phyloP scores from a whole-genome alignment of 441 rosid species.

The Eruca vesicaria region DNA sequence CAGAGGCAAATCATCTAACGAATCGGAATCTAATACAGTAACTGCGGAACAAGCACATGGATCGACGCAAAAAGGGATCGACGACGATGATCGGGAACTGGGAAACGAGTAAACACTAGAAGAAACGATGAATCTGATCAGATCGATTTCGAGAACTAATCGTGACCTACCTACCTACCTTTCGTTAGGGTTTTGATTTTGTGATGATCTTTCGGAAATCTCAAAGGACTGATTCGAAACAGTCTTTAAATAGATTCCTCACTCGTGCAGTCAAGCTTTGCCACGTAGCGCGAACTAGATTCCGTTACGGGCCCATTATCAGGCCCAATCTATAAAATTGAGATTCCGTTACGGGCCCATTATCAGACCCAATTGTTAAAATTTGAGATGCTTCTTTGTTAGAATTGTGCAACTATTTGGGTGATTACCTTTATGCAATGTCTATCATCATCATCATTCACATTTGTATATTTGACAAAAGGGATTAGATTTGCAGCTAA shows the following conservation, averaged over 20 bases:
- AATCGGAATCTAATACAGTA: not conserved
- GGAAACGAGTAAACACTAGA: not conserved
- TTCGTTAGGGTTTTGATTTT: slow-evolving; percentile 30
- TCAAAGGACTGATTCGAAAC: slow-evolving; percentile 21
- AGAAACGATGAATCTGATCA: not conserved
- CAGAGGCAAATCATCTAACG: slow-evolving; percentile 15
- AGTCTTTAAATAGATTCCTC: slow-evolving; percentile 31
- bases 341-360: not conserved
- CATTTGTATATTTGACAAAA: not conserved
- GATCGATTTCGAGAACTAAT: not conserved
- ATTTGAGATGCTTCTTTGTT: not conserved
- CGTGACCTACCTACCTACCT: slow-evolving; percentile 18
- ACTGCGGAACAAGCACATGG: not conserved
- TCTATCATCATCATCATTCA: not conserved
- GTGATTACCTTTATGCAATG: not conserved
- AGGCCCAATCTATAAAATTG: not conserved
- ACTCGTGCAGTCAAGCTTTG: slow-evolving; percentile 30
- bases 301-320: not conserved
- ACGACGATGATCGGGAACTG: slow-evolving; percentile 8
- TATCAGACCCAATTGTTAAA: not conserved
- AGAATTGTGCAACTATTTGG: not conserved
- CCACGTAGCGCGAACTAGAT: slow-evolving; percentile 24
- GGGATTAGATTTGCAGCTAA: not conserved
- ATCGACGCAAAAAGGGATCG: slow-evolving; percentile 1
- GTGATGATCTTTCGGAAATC: slow-evolving; percentile 32